These are phyloP conservation scores for Hypoxylon sp. DNA, from an alignment of 2,329 filamentous ascomycete genomes.

Conservation along the genomic window DNA sequence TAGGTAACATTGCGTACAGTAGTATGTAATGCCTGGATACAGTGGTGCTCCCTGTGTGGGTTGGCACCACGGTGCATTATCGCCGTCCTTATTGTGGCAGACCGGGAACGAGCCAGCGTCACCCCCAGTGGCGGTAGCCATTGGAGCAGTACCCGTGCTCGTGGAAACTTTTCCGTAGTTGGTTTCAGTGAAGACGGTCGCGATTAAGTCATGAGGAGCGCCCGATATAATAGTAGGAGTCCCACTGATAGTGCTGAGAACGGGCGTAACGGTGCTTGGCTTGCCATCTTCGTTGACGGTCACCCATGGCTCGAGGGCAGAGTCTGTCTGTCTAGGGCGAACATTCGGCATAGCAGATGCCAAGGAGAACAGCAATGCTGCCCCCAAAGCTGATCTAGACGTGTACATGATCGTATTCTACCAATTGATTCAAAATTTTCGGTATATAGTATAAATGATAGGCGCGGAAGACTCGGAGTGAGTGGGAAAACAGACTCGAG, in stretches of 20 bases:
- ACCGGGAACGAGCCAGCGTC: constrained; percentile 65
- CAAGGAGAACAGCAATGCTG: constrained; percentile 48
- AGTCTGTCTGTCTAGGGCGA: constrained; percentile 45
- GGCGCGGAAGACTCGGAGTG: constrained; percentile 26
- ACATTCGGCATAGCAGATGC: constrained; percentile 49
- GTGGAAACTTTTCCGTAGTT: constrained; percentile 51
- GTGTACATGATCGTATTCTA: constrained; percentile 40
- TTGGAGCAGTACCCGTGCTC: constrained; percentile 61
- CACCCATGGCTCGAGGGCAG: constrained; percentile 66
- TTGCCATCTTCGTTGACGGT: constrained; percentile 64
- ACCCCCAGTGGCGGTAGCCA: constrained; percentile 60
- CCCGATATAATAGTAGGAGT: constrained; percentile 59
- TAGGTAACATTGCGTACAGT: constrained; percentile 57
- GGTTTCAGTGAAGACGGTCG: constrained; percentile 56
- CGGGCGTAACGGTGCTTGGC: constrained; percentile 66
- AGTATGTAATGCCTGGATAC: constrained; percentile 64
- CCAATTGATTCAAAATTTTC: background rate
- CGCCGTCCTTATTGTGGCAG: constrained; percentile 65
- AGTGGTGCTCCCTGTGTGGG: constrained; percentile 62
- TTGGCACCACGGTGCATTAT: constrained; percentile 66
- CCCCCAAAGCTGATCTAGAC: constrained; percentile 42
- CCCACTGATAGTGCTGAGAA: constrained; percentile 62
- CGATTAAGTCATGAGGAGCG: constrained; percentile 61
- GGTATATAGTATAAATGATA: constrained; percentile 1
- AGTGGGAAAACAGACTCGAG: constrained; percentile 14